Base-by-base conservation (phyloP, 805 yeast genomes). In the Candida mattraensis region DNA sequence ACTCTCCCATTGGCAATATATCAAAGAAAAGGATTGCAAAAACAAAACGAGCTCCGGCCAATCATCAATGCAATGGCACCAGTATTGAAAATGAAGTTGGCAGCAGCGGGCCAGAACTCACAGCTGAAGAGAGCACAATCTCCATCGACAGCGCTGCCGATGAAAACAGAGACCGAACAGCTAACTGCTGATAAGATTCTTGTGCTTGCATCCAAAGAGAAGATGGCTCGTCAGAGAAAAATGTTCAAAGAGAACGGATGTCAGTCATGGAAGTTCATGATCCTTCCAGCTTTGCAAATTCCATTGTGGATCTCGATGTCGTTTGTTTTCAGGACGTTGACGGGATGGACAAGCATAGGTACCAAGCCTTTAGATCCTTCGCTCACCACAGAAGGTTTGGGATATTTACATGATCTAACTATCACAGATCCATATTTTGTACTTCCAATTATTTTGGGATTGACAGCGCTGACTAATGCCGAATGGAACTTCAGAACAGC, bases 281-380 rank as follows among this genome's bases (percentile, higher is more conserved):
- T 84, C 4, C 64, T 87, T 24, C 97, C 97, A 1, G 63, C 79
- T 0, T 75, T 86, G 12, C 98, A 89, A 55, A 70, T 91, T 14
- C 98, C 98, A 0, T 57, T 89, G 5, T 89, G 96, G 95, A 70
- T 88, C 2, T 68, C 82, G 3, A 68, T 89, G 70, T 82, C 93
- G 9, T 67, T 81, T 47, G 80, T 88, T 1, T 73, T 88, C 47
- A 70, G 96, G 45, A 74, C 79, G 29, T 62, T 88, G 42, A 80
- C 89, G 26, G 95, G 95, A 1, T 76, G 81, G 81, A 54, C 68
- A 5, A 45, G 47, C 14, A 22, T 58, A 28, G 53, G 70, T 14
- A 61, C 65, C 28, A 65, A 61, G 27, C 72, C 80, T 0, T 44
- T 79, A 24, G 84, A 78, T 45, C 64, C 72, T 14, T 42, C 72